phyloP scores from a whole-genome alignment of 352 stramenopile genomes.

The Plasmopara muralis region DNA sequence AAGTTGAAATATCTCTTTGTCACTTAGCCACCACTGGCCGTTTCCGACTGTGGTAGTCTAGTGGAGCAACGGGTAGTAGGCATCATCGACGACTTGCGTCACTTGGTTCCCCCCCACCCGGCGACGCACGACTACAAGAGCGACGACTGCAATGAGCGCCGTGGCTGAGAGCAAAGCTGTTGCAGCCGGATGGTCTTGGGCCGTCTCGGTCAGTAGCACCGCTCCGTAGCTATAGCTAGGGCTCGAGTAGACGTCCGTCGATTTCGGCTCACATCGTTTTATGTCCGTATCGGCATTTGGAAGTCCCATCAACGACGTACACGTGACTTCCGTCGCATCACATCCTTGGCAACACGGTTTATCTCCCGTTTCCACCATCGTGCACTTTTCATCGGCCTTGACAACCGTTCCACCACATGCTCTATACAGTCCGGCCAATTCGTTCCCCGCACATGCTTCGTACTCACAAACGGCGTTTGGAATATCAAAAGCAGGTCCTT shows the following conservation, averaged over 20 bases:
- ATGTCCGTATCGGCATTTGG: conserved; percentile 36
- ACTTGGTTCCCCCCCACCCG: conserved; percentile 9
- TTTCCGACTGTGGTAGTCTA: conserved; percentile 10
- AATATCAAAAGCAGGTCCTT: conserved; percentile 40
- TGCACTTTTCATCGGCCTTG: conserved; percentile 18
- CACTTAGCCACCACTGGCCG: background rate
- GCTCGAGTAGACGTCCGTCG: conserved; percentile 12
- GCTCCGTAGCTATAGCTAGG: conserved; percentile 15
- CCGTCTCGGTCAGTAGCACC: conserved; percentile 20
- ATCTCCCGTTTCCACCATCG: conserved; percentile 21
- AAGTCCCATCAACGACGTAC: conserved; percentile 38
- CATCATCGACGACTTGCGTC: conserved; percentile 30
- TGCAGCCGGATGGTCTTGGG: conserved; percentile 24
- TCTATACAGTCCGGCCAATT: conserved; percentile 34
- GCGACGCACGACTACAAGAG: conserved; percentile 45
- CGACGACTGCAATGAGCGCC: conserved; percentile 40
- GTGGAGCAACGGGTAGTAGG: conserved; percentile 56
- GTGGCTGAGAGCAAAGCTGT: conserved; percentile 31
- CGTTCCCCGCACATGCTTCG: conserved; percentile 25
- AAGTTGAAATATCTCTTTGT: too few species aligned
- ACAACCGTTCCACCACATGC: conserved; percentile 37
- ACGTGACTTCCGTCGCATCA: conserved; percentile 20
- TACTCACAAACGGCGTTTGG: conserved; percentile 35
- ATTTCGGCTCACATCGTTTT: conserved; percentile 40
- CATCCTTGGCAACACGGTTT: conserved; percentile 47